Evolutionary conservation across 163 green algal genomes (phyloP), one percentile per base, ranked within the genome.

Genomic region (Scenedesmus sp.): DNA sequence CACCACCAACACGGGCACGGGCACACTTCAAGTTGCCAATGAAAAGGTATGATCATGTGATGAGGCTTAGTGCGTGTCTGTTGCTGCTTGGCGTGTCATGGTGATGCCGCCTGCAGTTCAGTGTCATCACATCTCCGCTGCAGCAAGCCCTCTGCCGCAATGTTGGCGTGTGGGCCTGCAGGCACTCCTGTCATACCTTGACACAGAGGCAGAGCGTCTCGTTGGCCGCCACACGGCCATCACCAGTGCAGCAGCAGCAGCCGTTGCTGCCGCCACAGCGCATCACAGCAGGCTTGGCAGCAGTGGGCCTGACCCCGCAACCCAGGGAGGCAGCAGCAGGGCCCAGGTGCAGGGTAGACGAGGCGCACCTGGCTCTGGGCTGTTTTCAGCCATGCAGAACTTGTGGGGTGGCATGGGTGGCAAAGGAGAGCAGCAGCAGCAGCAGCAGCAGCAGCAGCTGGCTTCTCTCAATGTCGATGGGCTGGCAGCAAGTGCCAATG

Each of bases 151-250:
- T 76, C 30, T 40, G 12, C 9, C 1, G 6, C 3, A 3, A 9
- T 9, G 4, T 76, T 76, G 30, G 7, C 30, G 20, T 56, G 49
- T 13, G 15, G n/a, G 30, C 65, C 65, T 76, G 76, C 80, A 91
- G 91, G 94, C 92, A 0, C 92, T 97, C 44, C 92, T 97, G 40
- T 68, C 91, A 0, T 97, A 95, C 56, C 86, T 97, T 22, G 94
- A 97, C 59, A 49, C 91, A 1, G 95, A 97, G 79, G 93, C 94
- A 35, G 88, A 91, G 0, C 91, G 94, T 42, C 93, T 96, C 33
- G 91, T 94, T 51, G 90, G 72, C 3, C 81, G 86, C 35, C 53
- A 76, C 13, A 89, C 68, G 33, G 51, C 79, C 78, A 91, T 83
- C 51, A 91, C 79, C 56, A 89, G 43, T 35, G 85, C 90, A 89